Percentiles rank a stretch among this genome's conserved stretches.
Conservation (phyloP, 176 grass and related monocot genomes). For the Avena insularis region DNA sequence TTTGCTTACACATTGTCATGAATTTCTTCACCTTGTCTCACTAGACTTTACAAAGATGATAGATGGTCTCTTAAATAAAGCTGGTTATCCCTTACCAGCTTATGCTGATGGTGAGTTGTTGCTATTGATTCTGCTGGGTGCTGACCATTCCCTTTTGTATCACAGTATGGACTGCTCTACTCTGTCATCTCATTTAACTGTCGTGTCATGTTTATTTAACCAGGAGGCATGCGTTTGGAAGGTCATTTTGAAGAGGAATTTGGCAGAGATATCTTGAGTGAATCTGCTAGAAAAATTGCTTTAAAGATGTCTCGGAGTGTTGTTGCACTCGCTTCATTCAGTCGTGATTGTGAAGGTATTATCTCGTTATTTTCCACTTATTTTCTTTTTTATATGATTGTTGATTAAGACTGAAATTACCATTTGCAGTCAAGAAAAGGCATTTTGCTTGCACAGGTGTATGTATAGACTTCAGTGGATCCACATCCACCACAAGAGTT, state of each 20-base stretch:
- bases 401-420: background rate
- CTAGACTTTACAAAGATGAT: background rate
- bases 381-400: background rate
- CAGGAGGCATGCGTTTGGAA: background rate
- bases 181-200: background rate
- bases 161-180: background rate
- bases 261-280: background rate
- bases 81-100: background rate
- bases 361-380: background rate
- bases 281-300: slow-evolving; percentile 3
- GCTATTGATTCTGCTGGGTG: background rate
- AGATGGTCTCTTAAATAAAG: background rate
- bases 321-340: slow-evolving; percentile 21
- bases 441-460: slow-evolving; percentile 25
- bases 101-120: slow-evolving; percentile 13
- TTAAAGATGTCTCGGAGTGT: slow-evolving; percentile 1
- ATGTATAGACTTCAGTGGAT: background rate
- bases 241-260: slow-evolving; percentile 21
- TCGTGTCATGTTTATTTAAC: background rate
- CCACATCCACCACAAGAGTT: slow-evolving; percentile 11
- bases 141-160: background rate
- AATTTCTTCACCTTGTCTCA: slow-evolving; percentile 11
- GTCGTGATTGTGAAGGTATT: background rate
- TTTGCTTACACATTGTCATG: slow-evolving; percentile 18
- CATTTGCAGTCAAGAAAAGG: background rate